These are phyloP conservation scores for bread wheat (Triticum aestivum) DNA, from an alignment of 176 grass and related monocot species.

Conservation along the genomic window DNA sequence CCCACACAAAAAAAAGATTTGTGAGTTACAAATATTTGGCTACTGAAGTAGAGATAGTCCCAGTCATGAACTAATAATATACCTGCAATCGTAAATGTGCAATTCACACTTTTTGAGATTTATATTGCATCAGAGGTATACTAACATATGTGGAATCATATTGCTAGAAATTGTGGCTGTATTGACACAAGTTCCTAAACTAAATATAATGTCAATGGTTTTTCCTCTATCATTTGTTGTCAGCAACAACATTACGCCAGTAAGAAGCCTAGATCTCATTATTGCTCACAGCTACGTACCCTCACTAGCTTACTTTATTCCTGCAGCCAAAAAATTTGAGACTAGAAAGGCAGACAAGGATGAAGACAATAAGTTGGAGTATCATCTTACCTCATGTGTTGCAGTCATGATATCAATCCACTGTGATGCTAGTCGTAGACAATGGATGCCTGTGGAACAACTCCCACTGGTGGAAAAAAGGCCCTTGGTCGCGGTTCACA, in stretches of 20 bases:
- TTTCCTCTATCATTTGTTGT: slow-evolving; percentile 3
- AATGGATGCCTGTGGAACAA: slow-evolving; percentile 44
- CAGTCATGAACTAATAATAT: neutral
- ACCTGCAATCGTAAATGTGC: neutral
- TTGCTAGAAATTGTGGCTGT: neutral
- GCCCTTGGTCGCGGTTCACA: no score
- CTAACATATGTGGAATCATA: neutral
- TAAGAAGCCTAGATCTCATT: neutral
- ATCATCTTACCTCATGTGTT: slow-evolving; percentile 46
- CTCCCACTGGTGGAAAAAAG: neutral
- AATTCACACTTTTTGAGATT: neutral
- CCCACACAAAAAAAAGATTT: neutral
- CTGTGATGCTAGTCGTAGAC: slow-evolving; percentile 23
- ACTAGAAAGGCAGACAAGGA: slow-evolving; percentile 38
- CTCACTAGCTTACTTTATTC: neutral
- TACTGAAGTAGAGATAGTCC: neutral
- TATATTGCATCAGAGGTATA: neutral
- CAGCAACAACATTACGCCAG: neutral
- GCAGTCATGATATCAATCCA: slow-evolving; percentile 32
- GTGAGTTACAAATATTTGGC: neutral
- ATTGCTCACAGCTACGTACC: neutral
- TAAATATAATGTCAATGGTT: neutral
- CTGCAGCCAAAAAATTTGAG: slow-evolving; percentile 32
- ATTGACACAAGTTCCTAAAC: neutral
- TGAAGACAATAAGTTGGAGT: slow-evolving; percentile 36